Conservation (phyloP, 192 early-diverging fungal genomes). For the Phlyctochytrium planicorne region DNA sequence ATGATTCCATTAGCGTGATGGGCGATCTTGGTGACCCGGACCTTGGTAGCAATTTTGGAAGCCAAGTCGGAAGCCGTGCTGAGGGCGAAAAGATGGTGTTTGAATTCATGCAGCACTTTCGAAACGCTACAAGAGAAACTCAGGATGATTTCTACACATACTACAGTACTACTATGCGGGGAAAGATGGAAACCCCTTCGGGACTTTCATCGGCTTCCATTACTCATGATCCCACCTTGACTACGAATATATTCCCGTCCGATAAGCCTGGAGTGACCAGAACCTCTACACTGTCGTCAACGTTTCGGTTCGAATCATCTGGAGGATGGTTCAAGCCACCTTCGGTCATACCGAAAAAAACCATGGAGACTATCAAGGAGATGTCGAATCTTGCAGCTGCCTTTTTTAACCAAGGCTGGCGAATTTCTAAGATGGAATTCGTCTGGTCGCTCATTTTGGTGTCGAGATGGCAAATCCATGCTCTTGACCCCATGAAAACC, state of each 20-base stretch:
- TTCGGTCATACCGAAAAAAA: neutral
- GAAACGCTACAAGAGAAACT: neutral
- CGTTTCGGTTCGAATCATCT: neutral
- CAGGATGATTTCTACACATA: neutral
- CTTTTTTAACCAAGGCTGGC: slow-evolving; percentile 38
- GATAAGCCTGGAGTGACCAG: neutral
- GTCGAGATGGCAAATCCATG: slow-evolving; percentile 18
- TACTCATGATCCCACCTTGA: neutral
- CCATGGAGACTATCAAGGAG: neutral
- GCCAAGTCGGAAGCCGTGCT: neutral
- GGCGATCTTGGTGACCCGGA: slow-evolving; percentile 10
- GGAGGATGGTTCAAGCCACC: neutral
- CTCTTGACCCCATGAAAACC: neutral
- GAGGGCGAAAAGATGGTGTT: slow-evolving; percentile 1
- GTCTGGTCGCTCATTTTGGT: slow-evolving; percentile 16
- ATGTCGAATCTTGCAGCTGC: slow-evolving; percentile 25
- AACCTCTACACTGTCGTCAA: neutral
- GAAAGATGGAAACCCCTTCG: neutral
- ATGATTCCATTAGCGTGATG: neutral
- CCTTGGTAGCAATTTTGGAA: slow-evolving; percentile 6
- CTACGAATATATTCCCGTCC: neutral
- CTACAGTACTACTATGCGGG: neutral
- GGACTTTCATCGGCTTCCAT: neutral
- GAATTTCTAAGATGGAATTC: slow-evolving; percentile 32
- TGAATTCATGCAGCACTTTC: neutral